These are phyloP conservation scores for Babesia caballi DNA, from an alignment of 169 alveolate species.

Conservation along the genomic window DNA sequence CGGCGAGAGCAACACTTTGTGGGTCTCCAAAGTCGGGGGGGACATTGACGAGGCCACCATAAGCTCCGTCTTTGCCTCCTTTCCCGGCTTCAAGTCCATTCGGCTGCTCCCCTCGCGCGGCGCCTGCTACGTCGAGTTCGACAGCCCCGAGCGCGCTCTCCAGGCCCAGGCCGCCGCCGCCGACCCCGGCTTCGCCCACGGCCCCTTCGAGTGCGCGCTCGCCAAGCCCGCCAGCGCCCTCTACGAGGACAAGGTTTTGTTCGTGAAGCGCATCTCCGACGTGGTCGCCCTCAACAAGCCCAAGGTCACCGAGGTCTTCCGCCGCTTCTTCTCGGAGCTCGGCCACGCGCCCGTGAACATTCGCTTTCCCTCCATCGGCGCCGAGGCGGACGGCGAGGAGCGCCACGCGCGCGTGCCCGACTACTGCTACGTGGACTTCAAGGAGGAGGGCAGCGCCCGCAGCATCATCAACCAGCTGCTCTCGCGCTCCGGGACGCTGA, in stretches of 20 bases:
- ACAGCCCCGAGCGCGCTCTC: conserved; percentile 54
- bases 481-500: conserved; percentile 13
- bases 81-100: conserved; percentile 36
- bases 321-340: conserved; percentile 39
- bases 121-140: conserved; percentile 65
- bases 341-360: conserved; percentile 45
- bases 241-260: conserved; percentile 70
- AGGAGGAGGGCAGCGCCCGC: conserved; percentile 61
- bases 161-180: conserved; percentile 29
- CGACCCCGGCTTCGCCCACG: conserved; percentile 2
- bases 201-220: conserved; percentile 15
- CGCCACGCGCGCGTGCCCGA: conserved; percentile 21
- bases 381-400: conserved; percentile 3
- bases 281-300: conserved; percentile 35
- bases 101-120: conserved; percentile 18
- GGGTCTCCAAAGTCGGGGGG: conserved; percentile 25
- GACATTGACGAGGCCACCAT: not conserved
- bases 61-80: conserved; percentile 3
- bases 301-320: conserved; percentile 29
- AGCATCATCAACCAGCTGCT: conserved; percentile 53
- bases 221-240: conserved; percentile 65
- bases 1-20: conserved; percentile 23
- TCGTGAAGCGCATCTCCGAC: conserved; percentile 56
- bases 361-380: conserved; percentile 49
- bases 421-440: conserved; percentile 66